Base-by-base conservation (phyloP, 169 alveolate genomes). In the Plasmodium gaboni region DNA sequence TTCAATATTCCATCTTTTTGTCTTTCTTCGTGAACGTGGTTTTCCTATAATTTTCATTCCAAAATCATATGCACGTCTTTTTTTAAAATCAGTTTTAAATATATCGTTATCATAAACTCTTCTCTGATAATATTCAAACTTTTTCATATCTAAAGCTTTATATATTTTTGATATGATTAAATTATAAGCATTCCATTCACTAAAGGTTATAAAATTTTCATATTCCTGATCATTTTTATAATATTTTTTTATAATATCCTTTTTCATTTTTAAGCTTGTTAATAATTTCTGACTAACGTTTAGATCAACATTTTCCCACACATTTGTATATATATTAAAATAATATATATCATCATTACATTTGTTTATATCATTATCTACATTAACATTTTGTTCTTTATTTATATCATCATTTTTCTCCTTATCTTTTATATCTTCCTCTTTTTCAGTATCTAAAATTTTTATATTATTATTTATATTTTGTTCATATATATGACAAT, bases 31-130 rank as follows among this genome's bases (percentile, higher is more conserved):
- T 5, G 67, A 24, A 85, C 24, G 19, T 15, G 63, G 26, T 65
- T 76, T 74, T 17, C 87, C 85, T 53, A 73, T 72, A 42, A 86
- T 87, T 61, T 90, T 71, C 7, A 86, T 63, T n/a, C 90, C 91
- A 65, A 61, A 63, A 57, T 73, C 69, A 73, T 87, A 68, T 12
- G 85, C 61, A 6, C 64, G 46, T 44, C 68, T 74, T 53, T 74
- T 73, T 73, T 76, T 61, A 15, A 55, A 44, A 50, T 73, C 89
- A 10, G 50, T 55, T 0, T 59, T 78, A 53, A 71, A 73, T 24
- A 68, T 74, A 1, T 78, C 65, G 78, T 61, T 69, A 2, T 71
- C 64, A n/a, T 61, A 65, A 22, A 65, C 28, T 42, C 69, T 80
- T 38, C 69, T 24, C 46, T 74, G 80, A 71, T 80, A 44, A 12